phyloP scores from a whole-genome alignment of 2,329 filamentous ascomycete species.

The Tolypocladium album region DNA sequence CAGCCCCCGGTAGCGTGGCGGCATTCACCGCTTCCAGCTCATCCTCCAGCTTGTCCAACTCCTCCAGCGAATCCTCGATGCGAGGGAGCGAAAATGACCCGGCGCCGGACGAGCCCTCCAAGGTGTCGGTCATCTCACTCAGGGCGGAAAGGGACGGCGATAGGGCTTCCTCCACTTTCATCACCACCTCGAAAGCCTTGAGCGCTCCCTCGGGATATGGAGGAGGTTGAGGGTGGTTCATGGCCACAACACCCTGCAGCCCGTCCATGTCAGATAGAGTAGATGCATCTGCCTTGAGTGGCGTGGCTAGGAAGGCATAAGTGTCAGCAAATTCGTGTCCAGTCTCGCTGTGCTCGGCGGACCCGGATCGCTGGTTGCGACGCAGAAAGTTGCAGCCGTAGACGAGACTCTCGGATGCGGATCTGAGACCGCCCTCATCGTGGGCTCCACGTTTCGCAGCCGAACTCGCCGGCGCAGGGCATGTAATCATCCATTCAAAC shows the following conservation, averaged over 20 bases:
- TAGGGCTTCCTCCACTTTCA: conserved; percentile 18
- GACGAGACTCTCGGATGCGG: conserved; percentile 15
- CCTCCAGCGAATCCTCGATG: conserved; percentile 55
- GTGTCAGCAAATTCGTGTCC: conserved; percentile 18
- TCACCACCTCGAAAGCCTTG: conserved; percentile 18
- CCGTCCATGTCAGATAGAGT: conserved; percentile 7
- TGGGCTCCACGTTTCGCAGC: conserved; percentile 8
- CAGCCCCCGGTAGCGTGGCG: conserved; percentile 22
- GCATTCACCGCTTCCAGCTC: conserved; percentile 43
- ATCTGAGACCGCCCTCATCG: conserved; percentile 1
- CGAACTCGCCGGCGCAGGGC: conserved; percentile 18
- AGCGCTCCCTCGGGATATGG: conserved; percentile 12
- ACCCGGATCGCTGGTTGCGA: conserved; percentile 16
- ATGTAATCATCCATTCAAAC: conserved; percentile 38
- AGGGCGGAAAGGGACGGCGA: conserved; percentile 20
- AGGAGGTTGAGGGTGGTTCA: conserved; percentile 9
- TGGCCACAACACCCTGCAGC: conserved; percentile 1
- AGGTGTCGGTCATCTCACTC: conserved; percentile 20
- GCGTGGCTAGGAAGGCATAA: conserved; percentile 38
- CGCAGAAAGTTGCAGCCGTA: conserved; percentile 44
- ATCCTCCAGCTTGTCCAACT: conserved; percentile 51
- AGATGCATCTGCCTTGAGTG: conserved; percentile 19
- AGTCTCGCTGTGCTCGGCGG: conserved; percentile 7
- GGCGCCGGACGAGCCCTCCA: conserved; percentile 19
- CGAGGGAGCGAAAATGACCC: conserved; percentile 29